phyloP scores from a whole-genome alignment of 495 filamentous ascomycete genomes.

The Peziza echinospora region DNA sequence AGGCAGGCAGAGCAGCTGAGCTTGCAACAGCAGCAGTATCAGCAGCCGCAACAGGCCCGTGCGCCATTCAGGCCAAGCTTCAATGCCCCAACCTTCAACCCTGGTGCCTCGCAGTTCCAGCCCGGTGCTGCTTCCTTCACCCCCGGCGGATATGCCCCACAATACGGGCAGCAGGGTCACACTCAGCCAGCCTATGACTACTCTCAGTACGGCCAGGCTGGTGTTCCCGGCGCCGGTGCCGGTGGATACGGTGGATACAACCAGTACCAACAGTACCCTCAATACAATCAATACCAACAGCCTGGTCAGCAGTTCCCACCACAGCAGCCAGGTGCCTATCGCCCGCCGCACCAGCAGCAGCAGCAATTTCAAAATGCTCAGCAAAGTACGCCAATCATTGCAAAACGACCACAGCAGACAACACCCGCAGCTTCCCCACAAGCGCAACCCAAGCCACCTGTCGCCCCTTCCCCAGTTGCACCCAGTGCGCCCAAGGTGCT shows the following conservation, averaged over 20 bases:
- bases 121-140: conserved; percentile 36
- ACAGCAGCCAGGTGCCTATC: conserved; percentile 23
- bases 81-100: conserved; percentile 52
- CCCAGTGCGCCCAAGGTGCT: conserved; percentile 17
- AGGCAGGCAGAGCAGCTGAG: conserved; percentile 40
- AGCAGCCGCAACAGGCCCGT: conserved; percentile 12
- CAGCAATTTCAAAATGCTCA: conserved; percentile 29
- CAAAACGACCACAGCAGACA: conserved; percentile 31
- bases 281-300: conserved; percentile 31
- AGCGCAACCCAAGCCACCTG: neutral
- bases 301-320: conserved; percentile 26
- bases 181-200: neutral
- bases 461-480: conserved; percentile 20
- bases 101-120: conserved; percentile 52
- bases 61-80: conserved; percentile 6
- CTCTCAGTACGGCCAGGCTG: neutral
- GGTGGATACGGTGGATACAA: conserved; percentile 29
- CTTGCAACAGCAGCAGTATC: conserved; percentile 24
- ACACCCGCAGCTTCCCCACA: conserved; percentile 21
- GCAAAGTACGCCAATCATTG: conserved; percentile 23
- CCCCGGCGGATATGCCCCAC: neutral
- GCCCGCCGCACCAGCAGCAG: conserved; percentile 20
- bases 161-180: neutral
- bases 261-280: conserved; percentile 31
- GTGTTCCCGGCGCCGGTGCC: too few relatives aligned